Conservation (phyloP, 495 filamentous ascomycete genomes). For the Astrothelium subdiscretum region DNA sequence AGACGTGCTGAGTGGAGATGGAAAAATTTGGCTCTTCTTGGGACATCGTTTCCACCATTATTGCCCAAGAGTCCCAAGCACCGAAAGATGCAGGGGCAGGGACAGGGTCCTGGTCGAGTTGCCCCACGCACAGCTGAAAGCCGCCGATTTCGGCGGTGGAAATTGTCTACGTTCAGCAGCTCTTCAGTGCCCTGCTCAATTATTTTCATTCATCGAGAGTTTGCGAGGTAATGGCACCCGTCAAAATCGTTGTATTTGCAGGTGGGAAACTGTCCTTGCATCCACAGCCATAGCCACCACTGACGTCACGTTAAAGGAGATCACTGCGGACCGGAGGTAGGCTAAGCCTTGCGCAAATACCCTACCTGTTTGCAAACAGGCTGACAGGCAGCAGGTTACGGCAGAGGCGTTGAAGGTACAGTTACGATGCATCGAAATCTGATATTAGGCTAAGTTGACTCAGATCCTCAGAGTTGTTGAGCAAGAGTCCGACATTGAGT, state of each 20-base stretch:
- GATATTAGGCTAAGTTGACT: not conserved
- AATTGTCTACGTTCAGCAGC: not conserved
- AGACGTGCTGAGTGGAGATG: not conserved
- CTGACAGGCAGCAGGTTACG: slow-evolving; percentile 34
- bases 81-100: too few relatives aligned
- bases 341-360: slow-evolving; percentile 11
- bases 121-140: not conserved
- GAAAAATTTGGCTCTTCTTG: not conserved
- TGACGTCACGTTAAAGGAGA: slow-evolving; percentile 56
- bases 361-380: not conserved
- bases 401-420: slow-evolving; percentile 74
- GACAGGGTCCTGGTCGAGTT: too few relatives aligned
- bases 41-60: not conserved
- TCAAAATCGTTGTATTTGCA: slow-evolving; percentile 23
- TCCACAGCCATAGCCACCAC: slow-evolving; percentile 5
- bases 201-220: too few relatives aligned
- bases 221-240: slow-evolving; percentile 14
- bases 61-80: too few relatives aligned
- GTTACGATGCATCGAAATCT: not conserved
- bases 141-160: not conserved
- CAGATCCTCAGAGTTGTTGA: slow-evolving; percentile 70
- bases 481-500: slow-evolving; percentile 54
- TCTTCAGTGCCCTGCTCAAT: not conserved
- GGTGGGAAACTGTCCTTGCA: slow-evolving; percentile 6
- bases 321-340: slow-evolving; percentile 89